Evolutionary conservation across 2,329 filamentous ascomycete genomes (phyloP).

Genomic region (Ceratocystis destructans): DNA sequence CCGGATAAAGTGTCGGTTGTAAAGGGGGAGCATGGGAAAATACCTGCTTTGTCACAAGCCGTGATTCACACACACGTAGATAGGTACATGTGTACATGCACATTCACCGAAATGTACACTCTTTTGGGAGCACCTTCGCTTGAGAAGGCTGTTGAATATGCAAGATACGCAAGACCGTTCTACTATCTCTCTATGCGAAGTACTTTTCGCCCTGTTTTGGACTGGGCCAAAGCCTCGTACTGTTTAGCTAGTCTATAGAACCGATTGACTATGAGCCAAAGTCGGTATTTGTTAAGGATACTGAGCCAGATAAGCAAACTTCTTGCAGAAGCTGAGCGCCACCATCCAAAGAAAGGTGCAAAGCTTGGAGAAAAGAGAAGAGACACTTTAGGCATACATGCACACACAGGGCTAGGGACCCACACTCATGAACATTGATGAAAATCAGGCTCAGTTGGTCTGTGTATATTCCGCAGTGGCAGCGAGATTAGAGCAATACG

Average conservation of each 20-base stretch:
- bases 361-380: not conserved
- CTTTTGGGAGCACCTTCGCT: not conserved
- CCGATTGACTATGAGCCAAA: not conserved
- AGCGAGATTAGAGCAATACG: not conserved
- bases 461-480: too few species aligned
- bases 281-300: too few species aligned
- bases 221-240: not conserved
- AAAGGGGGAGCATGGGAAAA: not conserved
- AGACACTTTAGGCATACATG: not conserved
- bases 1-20: not conserved
- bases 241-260: too few species aligned
- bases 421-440: too few species aligned
- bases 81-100: not conserved
- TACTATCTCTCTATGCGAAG: not conserved
- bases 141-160: not conserved
- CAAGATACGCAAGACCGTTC: not conserved
- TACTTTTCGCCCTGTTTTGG: conserved; percentile 1
- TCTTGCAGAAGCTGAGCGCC: not conserved
- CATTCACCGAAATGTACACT: not conserved
- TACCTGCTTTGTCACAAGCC: not conserved
- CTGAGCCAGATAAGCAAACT: not conserved
- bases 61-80: not conserved
- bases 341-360: not conserved
- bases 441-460: too few species aligned
- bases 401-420: too few species aligned